Evolutionary conservation across 805 yeast genomes (phyloP), one percentile per base, ranked within the genome.

Genomic region (Candida germanica): DNA sequence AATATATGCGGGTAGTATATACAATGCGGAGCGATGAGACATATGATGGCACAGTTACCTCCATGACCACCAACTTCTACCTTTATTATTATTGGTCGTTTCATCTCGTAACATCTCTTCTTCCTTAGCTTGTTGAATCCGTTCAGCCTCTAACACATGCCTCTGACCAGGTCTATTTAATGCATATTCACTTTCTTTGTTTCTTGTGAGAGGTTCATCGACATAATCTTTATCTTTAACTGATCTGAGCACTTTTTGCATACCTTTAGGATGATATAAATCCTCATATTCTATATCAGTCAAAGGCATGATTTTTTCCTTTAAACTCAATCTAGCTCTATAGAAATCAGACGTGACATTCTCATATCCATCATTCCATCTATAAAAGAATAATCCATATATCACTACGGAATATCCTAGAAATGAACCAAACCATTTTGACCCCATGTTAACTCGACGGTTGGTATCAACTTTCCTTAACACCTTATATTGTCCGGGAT

Each of bases 361-460:
- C 39, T 86, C 91, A 44, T 75, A 74, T 3, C 88, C 88, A 40
- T 86, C 93, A 51, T 87, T 85, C 95, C 95, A 86, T 35, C 87
- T 66, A 55, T 80, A 75, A 60, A 85, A 80, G 54, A 87, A 87
- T 2, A 83, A 73, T 15, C 79, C 78, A 49, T 80, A 82, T 1
- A 75, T 53, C 17, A 75, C 58, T 6, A 82, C 57, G 0, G 74
- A 68, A 21, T 67, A 62, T 6, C 77, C 73, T 21, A 77, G 48
- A 6, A 73, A 50, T 26, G 71, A 68, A 0, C 82, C 80, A 16
- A 81, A 71, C 55, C 75, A 58, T 38, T 74, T 65, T 5, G 83
- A 75, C 5, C 93, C 94, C 13, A 65, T 62, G 43, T 75, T 72
- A 48, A 83, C 78, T 20, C 73, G 56, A 26, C 59, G 58, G 41